Evolutionary conservation across 2,329 filamentous ascomycete genomes (phyloP), one percentile per base, ranked within the genome.

Genomic region (Pseudocercospora cruenta): DNA sequence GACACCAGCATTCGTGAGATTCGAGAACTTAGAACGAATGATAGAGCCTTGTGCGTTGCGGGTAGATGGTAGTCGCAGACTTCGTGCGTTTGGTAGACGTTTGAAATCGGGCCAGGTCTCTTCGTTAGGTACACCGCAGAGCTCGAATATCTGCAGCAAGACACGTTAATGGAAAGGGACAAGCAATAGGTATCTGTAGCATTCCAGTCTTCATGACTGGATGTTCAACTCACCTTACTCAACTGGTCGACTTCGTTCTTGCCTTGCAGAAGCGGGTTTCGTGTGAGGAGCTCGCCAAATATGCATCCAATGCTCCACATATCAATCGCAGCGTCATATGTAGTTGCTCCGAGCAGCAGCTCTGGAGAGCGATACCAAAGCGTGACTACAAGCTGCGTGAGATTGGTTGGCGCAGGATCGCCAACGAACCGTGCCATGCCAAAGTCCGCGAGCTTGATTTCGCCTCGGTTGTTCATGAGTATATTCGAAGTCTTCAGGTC

Each of bases 231-330:
- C 77, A 85, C 83, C 79, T 89, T 90, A 60, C 89, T 88, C 12
- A 98, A 84, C 77, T 97, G 90, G 75, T 96, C 93, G 64, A 96
- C 93, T 81, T 99, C 95, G 80, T 96, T 97, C 75, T 89, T 91
- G 58, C 94, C 94, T 74, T 93, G 92, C 0, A 99, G 83, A 1
- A 98, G 78, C 0, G 94, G 93, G 69, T 94, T 90, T 69, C 92
- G 91, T 39, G 88, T 90, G 21, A 98, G 84, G 3, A 99, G 86
- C 81, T 99, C 95, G 67, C 90, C 94, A 76, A 99, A 96, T 75
- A 99, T 93, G 80, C 95, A 98, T 12, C 95, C 95, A 3, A 98
- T 83, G 79, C 91, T 96, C 95, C 95, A 99, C 86, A 98, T 91
- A 80, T 98, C 95, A 72, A 98, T 85, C 67, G 91, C 87, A 0